Conservation (phyloP, 345 rosid species). For the Nephelium lappaceum region DNA sequence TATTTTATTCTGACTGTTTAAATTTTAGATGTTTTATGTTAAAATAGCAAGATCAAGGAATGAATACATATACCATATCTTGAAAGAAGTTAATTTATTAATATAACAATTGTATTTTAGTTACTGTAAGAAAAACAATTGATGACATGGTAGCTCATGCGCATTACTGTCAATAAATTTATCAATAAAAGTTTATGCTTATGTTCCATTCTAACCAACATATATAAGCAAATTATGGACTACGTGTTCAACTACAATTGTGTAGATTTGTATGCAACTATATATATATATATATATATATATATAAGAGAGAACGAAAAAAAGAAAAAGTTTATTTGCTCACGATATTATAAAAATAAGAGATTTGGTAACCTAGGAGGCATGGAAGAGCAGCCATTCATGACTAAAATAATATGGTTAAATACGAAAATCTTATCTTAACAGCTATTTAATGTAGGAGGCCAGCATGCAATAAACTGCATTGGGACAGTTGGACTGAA, state of each 20-base stretch:
- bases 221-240: not conserved
- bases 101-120: not conserved
- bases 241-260: constrained; percentile 1
- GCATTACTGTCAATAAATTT: not conserved
- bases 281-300: not conserved
- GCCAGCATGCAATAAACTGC: constrained; percentile 21
- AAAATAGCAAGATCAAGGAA: too few relatives aligned
- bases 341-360: not conserved
- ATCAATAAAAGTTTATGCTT: too few relatives aligned
- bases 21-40: too few relatives aligned
- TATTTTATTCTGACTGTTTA: too few relatives aligned
- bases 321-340: too few relatives aligned
- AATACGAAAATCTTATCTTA: not conserved
- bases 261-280: not conserved
- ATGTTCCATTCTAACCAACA: too few relatives aligned
- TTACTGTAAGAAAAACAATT: too few relatives aligned
- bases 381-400: not conserved
- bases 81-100: not conserved
- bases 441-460: not conserved
- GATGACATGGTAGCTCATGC: not conserved
- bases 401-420: not conserved
- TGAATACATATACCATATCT: too few relatives aligned
- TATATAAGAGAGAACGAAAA: too few relatives aligned
- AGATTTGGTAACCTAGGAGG: constrained; percentile 9
- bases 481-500: constrained; percentile 21